Evolutionary conservation across 2,329 filamentous ascomycete species (phyloP), one percentile per base, ranked within the genome.

Genomic region (Penicillium sp.): DNA sequence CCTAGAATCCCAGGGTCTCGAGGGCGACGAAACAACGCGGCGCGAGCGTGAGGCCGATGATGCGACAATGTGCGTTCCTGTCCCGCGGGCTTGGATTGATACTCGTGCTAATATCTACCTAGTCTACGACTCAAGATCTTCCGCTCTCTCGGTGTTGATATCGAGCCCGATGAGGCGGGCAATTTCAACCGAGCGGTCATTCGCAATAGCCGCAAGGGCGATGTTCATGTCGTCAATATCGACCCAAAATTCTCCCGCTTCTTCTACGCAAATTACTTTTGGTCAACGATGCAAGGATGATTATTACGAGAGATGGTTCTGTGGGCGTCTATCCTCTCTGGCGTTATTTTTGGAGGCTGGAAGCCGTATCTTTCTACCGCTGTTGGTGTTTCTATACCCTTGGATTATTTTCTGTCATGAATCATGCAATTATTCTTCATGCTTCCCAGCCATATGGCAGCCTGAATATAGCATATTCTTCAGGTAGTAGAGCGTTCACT

Each of bases 221-320:
- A 97, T 66, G 88, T 97, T 45, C 88, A 95, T 67, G 87, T 97
- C 43, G 84, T 98, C 53, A 95, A 95, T 63, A 83, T 98, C 67
- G 90, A 97, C 62, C 83, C 86, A 61, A 95, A 93, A 72, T 90
- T 95, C 68, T 91, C 87, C 51, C 79, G 84, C 54, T 91, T 86
- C 68, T 96, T 94, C 65, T 95, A 96, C 64, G 88, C 90, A 21
- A 94, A 95, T 62, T 95, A 95, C 68, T 94, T 97, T 65, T 98
- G 93, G 93, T 79, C 88, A 62, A 91, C 83, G 28, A 76, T 96
- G 67, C 94, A 74, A 68, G 68, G 65, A 31, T 72, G 55, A 58
- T 43, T 19, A 39, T 39, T 6, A 24, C 12, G 28, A 15, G 13
- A 26, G 24, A 32, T n/a, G 9, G 10, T 41, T 39, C 45, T 41